phyloP scores from a whole-genome alignment of 129 eudicot species.

The Ambrosia trifida region DNA sequence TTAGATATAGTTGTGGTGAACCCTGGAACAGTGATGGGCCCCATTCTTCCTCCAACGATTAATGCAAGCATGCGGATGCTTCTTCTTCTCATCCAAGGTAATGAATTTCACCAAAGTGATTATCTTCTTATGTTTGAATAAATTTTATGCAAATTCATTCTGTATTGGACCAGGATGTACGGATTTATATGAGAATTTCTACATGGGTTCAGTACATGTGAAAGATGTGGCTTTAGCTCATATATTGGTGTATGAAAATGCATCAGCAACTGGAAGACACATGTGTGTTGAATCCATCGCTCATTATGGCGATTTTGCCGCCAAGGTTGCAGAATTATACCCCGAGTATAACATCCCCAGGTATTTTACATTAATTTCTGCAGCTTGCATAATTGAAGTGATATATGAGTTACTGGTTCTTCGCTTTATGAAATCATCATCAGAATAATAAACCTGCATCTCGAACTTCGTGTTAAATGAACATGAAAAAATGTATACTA shows the following conservation, averaged over 20 bases:
- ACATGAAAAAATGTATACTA: neutral
- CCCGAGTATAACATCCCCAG: conserved; percentile 85
- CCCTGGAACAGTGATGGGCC: conserved; percentile 94
- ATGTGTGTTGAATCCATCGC: conserved; percentile 77
- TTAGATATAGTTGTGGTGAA: conserved; percentile 83
- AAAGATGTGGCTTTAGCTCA: conserved; percentile 93
- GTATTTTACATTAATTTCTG: conserved; percentile 31
- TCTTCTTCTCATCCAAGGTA: conserved; percentile 91
- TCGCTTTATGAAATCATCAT: neutral
- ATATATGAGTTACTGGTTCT: conserved; percentile 1
- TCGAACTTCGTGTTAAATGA: neutral
- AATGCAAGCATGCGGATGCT: conserved; percentile 85
- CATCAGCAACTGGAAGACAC: conserved; percentile 77
- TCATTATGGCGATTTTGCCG: conserved; percentile 84
- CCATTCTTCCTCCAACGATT: conserved; percentile 71
- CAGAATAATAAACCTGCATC: neutral
- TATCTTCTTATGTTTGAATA: conserved; percentile 1
- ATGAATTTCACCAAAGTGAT: conserved; percentile 7
- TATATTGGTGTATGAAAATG: conserved; percentile 82
- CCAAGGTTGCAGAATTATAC: conserved; percentile 81
- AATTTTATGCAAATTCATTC: neutral
- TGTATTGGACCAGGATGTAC: conserved; percentile 60
- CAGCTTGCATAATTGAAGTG: neutral
- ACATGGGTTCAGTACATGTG: conserved; percentile 84
- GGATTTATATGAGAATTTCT: conserved; percentile 56